Evolutionary conservation across 1,284 basidiomycete genomes (phyloP), one percentile per base, ranked within the genome.

Genomic region (Stygiomarasmius scandens): DNA sequence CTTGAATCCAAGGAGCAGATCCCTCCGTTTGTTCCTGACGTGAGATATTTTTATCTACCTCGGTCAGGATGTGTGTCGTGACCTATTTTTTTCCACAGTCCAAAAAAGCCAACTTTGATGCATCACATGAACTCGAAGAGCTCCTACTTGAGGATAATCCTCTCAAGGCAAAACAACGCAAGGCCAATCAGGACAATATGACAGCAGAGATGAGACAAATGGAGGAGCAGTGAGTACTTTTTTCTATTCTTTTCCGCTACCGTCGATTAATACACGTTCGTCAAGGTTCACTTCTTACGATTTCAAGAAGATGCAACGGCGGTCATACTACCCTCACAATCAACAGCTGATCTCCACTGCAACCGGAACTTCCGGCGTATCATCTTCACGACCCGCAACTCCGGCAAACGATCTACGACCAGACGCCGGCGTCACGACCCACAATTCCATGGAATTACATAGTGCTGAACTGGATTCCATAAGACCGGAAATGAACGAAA

Each of bases 51-150:
- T 29, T 16, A 16, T 20, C 45, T n/a, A n/a, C 41, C 48, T 52
- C 43, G 44, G 11, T 25, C 46, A 22, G 11, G 9, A 16, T 16
- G 11, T 41, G n/a, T 19, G 16, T 41, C n/a, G 11, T 41, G 38
- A 41, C 38, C 3, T 22, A 53, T 27, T 27, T 47, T n/a, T 22
- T 43, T 51, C 41, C 56, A 48, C 71, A 97, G 94, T 88, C 89
- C 22, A 98, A 98, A 76, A 96, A 96, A 73, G 95, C 96, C 20
- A 98, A 99, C 73, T 99, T 98, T 71, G 96, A 99, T 70, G 96
- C 96, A n/a, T 97, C 96, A 14, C 96, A 98, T 70, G 96, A 99
- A 74, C 76, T 99, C 32, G 96, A 99, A 69, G 96, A 99, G 75
- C 77, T 99, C 41, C 72, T 99, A 34, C 76, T 99, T 10, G 96